Base-by-base conservation (phyloP, 257 asterid genomes). In the Gynochthodes officinalis region DNA sequence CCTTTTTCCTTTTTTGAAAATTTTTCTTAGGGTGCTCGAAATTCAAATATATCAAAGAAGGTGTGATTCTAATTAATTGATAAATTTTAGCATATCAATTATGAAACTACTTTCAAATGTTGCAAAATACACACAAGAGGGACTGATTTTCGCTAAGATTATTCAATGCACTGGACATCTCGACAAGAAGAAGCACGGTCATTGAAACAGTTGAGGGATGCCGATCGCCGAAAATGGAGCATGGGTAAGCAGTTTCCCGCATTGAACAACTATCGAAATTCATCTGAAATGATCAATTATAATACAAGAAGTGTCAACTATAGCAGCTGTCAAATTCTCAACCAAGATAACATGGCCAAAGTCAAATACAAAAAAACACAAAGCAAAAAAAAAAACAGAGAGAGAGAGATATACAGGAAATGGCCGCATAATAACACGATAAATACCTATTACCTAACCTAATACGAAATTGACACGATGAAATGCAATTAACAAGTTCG, bases 121-220 rank as follows among this genome's bases (percentile, higher is more conserved):
- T 35, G 40, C 35, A 28, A 63, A 19, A 40, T 75, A 86, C 99
- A 85, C 78, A 94, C 99, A 92, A 42, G 79, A 95, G 93, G 63
- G 99, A 95, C 75, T 95, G 99, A 78, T 95, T 95, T 86, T 95
- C 99, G 79, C 98, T 95, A 73, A 95, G 98, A 83, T 92, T 95
- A 87, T 95, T 95, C 86, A 95, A 77, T 61, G 98, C 98, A 32
- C 92, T 95, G 91, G 92, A 95, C 99, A 95, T 95, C 93, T 95
- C 99, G 61, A 95, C 99, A 13, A 90, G 96, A 76, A 92, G 97
- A 65, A 91, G 97, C 77, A 95, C 99, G 28, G 98, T 95, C 98
- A 95, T 95, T 69, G 99, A 70, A 79, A 95, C 92, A 72, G 99
- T 95, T 72, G 99, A 95, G 55, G 99, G 96, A 85, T 87, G 97